These are phyloP conservation scores for Globisporangium yorkense DNA, from an alignment of 352 stramenopile genomes.

Conservation along the genomic window DNA sequence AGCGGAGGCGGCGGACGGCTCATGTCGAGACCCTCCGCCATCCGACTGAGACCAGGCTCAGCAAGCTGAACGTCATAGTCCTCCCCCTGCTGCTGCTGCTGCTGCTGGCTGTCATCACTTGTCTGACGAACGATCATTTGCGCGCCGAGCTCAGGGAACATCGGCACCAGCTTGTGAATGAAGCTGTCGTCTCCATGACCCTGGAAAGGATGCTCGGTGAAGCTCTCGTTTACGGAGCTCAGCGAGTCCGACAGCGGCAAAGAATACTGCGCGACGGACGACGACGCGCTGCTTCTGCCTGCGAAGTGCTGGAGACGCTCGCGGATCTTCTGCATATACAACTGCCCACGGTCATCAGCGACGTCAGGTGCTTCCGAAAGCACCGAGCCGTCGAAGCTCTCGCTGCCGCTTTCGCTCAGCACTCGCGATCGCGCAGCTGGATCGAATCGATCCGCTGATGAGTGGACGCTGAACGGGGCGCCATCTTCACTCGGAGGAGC, in stretches of 20 bases:
- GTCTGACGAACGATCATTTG: conserved; percentile 1
- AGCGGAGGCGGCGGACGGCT: not conserved
- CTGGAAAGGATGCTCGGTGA: conserved; percentile 14
- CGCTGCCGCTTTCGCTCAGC: not conserved
- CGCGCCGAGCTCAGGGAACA: conserved; percentile 32
- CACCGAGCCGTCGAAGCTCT: conserved; percentile 6
- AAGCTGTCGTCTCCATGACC: conserved; percentile 32
- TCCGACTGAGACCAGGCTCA: conserved; percentile 29
- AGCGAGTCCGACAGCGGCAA: conserved; percentile 52
- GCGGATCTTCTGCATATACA: conserved; percentile 22
- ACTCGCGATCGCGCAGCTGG: not conserved
- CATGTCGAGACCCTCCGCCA: conserved; percentile 6
- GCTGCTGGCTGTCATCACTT: conserved; percentile 1
- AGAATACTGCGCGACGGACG: conserved; percentile 38
- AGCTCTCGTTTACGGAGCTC: conserved; percentile 52
- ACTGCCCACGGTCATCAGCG: not conserved
- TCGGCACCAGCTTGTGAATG: conserved; percentile 53
- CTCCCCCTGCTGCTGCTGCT: conserved; percentile 4
- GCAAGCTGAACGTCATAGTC: conserved; percentile 34
- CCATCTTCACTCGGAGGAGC: too few relatives aligned
- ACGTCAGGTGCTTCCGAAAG: not conserved
- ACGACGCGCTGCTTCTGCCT: conserved; percentile 11
- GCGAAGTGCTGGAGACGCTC: conserved; percentile 10
- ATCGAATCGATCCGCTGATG: too few relatives aligned
- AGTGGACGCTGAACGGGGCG: too few relatives aligned